Conservation (phyloP, 306 rosid species). For the Cucurbita ficifolia region DNA sequence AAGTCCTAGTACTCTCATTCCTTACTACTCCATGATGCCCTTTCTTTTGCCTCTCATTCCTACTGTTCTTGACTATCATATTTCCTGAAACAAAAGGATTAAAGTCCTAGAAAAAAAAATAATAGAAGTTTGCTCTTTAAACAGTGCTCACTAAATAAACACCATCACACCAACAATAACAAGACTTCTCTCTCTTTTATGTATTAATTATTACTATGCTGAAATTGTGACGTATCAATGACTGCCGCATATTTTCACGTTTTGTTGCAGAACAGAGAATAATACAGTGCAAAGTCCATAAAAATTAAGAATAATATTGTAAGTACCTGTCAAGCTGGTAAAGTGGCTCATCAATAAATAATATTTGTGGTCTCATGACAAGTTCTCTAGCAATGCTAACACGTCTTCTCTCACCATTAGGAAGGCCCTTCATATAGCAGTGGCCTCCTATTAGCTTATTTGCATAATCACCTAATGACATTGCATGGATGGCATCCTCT, state of each 20-base stretch:
- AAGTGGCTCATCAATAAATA: constrained; percentile 93
- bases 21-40: not conserved
- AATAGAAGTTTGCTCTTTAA: not conserved
- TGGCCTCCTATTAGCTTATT: constrained; percentile 93
- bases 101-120: not conserved
- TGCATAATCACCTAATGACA: constrained; percentile 83
- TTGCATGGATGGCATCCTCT: constrained; percentile 91
- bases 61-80: not conserved
- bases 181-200: not conserved
- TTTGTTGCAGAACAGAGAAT: not conserved
- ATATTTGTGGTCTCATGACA: constrained; percentile 85
- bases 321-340: constrained; percentile 81
- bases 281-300: not conserved
- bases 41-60: not conserved
- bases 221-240: not conserved
- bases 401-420: constrained; percentile 86
- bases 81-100: not conserved
- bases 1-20: not conserved
- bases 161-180: not conserved
- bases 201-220: not conserved
- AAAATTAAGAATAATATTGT: not conserved
- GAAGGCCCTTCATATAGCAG: constrained; percentile 95
- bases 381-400: constrained; percentile 94
- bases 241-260: not conserved
- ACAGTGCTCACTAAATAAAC: not conserved